A percentile compares a stretch with the other conserved stretches of the same genome.
Conservation (phyloP, 306 rosid species). For the Luffa aegyptiaca region DNA sequence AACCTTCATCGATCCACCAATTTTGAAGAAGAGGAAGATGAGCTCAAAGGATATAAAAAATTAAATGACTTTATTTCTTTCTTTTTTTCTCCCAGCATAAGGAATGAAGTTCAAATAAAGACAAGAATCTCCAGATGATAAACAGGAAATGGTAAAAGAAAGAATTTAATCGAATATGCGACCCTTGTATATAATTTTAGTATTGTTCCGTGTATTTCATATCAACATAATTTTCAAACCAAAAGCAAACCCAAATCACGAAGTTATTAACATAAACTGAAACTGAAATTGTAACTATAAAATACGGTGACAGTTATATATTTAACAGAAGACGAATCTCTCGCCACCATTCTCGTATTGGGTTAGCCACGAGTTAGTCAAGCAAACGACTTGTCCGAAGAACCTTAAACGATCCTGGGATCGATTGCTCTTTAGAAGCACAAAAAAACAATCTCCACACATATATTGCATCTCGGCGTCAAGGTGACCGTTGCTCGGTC, state of each 20-base stretch:
- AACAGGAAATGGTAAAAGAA: neutral
- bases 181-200: neutral
- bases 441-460: neutral
- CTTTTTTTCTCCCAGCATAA: no score
- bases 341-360: neutral
- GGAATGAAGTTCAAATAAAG: neutral
- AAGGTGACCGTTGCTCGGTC: neutral
- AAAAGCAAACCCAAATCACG: neutral
- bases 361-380: conserved; percentile 4
- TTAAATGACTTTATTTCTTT: no score
- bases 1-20: no score
- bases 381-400: neutral
- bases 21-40: no score
- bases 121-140: neutral
- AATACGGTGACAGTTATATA: neutral
- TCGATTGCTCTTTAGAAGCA: neutral
- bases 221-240: neutral
- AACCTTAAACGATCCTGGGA: neutral
- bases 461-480: neutral
- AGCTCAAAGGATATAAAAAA: no score
- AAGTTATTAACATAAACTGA: neutral
- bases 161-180: neutral
- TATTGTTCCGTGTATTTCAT: neutral
- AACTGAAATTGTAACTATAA: neutral
- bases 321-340: neutral